Base-by-base conservation (phyloP, 305 asterid genomes). In the Fraxinus nigra region DNA sequence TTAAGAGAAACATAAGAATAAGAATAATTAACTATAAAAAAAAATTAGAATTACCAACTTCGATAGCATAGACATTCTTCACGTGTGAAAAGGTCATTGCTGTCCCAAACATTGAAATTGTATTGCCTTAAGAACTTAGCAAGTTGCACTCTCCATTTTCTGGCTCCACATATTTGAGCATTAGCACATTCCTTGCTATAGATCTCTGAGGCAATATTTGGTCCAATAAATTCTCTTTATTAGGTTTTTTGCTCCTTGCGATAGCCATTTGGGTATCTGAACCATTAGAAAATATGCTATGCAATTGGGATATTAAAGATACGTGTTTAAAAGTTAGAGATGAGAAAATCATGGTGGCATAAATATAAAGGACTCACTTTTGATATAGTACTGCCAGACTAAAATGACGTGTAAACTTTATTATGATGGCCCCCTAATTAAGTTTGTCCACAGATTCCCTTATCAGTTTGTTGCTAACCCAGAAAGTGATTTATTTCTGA, bases 191-290 rank as follows among this genome's bases (percentile, higher is more conserved):
- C 98, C 82, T 89, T 92, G 84, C 91, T 90, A 90, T 92, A 94
- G 37, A 94, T 94, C 88, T 94, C 97, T 0, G 98, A 94, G 38
- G 98, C 98, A 76, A 94, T 94, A 79, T 94, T 94, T 33, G 98
- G 97, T 46, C 98, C 98, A 34, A 34, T 34, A 34, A 34, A 34
- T 34, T 34, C 37, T 34, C 7, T 34, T 34, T 5, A 34, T 4
- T 34, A 34, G 37, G 37, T 34, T 5, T 34, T 34, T 34, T 0
- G 7, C 7, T 34, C 37, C 7, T 34, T 34, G 37, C 37, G 7
- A 34, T 34, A 34, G 37, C 37, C 37, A 5, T 34, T 34, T 34
- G 1, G 37, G 7, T 34, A 34, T 34, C 37, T 34, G 7, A 34
- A 34, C 37, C 37, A 34, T 34, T 4, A 0, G 37, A 34, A 34